These are phyloP conservation scores for Tylopilus sp. DNA, from an alignment of 1,284 basidiomycete genomes.

Conservation along the genomic window DNA sequence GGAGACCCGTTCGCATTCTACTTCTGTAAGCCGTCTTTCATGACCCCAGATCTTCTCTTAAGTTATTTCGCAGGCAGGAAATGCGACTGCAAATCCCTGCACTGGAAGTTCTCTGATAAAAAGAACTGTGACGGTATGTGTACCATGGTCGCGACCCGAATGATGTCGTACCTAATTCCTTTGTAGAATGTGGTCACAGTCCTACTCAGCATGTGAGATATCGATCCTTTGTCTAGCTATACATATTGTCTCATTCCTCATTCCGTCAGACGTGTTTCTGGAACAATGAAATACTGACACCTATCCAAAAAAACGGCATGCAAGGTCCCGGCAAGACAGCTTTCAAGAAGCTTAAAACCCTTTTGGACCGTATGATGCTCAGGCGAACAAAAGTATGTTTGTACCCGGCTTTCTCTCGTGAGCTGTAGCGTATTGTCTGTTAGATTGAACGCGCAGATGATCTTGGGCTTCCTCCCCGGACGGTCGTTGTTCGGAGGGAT, in stretches of 20 bases:
- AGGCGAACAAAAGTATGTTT: slow-evolving; percentile 69
- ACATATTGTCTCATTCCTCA: not conserved
- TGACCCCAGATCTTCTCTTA: slow-evolving; percentile 2
- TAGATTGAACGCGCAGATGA: slow-evolving; percentile 97
- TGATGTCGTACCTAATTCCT: not conserved
- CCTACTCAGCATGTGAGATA: slow-evolving; percentile 86
- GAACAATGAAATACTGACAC: slow-evolving; percentile 93
- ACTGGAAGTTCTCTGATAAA: slow-evolving; percentile 87
- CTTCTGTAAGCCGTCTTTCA: slow-evolving; percentile 64
- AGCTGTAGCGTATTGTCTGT: slow-evolving; percentile 35
- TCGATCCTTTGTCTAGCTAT: not conserved
- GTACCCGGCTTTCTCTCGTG: not conserved
- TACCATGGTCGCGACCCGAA: not conserved
- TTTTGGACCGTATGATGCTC: slow-evolving; percentile 96
- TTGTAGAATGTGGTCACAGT: slow-evolving; percentile 80
- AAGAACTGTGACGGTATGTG: slow-evolving; percentile 75
- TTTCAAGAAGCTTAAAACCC: slow-evolving; percentile 86
- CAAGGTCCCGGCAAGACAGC: slow-evolving; percentile 71
- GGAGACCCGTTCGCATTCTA: slow-evolving; percentile 91
- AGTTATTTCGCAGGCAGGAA: slow-evolving; percentile 54
- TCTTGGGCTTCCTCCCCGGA: slow-evolving; percentile 93
- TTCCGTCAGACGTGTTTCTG: slow-evolving; percentile 70
- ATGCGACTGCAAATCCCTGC: slow-evolving; percentile 85
- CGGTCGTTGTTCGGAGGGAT: slow-evolving; percentile 85
- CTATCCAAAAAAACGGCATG: slow-evolving; percentile 85